Evolutionary conservation across 2,329 filamentous ascomycete genomes (phyloP).

Genomic region (Fusarium caatingaense): DNA sequence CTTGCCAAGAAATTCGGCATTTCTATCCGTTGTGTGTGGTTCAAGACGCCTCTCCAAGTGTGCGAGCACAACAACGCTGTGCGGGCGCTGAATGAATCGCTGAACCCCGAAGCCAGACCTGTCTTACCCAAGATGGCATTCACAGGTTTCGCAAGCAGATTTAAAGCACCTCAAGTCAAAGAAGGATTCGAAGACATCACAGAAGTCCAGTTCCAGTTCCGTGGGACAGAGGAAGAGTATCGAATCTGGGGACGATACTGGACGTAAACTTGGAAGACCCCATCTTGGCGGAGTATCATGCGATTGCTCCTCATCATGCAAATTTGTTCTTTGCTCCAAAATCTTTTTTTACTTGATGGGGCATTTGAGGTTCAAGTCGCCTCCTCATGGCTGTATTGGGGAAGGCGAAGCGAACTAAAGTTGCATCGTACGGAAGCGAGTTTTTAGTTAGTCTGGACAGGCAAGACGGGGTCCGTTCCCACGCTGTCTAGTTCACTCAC

Average conservation of each 20-base stretch:
- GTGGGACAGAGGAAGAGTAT: slow-evolving; percentile 75
- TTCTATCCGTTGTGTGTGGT: slow-evolving; percentile 86
- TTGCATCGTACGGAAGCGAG: background rate
- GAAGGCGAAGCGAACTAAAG: slow-evolving; percentile 19
- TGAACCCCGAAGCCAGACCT: slow-evolving; percentile 85
- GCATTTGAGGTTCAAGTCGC: slow-evolving; percentile 1
- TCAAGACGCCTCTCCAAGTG: slow-evolving; percentile 76
- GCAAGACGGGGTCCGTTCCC: background rate
- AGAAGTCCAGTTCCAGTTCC: slow-evolving; percentile 80
- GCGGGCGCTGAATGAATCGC: slow-evolving; percentile 74
- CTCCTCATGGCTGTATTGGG: slow-evolving; percentile 17
- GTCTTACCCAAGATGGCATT: slow-evolving; percentile 85
- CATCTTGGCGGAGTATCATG: slow-evolving; percentile 26
- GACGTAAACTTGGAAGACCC: slow-evolving; percentile 59
- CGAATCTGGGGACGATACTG: slow-evolving; percentile 82
- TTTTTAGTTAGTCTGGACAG: background rate
- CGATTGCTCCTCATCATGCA: slow-evolving; percentile 32
- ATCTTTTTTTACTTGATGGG: background rate
- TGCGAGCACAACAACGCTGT: slow-evolving; percentile 90
- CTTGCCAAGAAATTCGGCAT: slow-evolving; percentile 77
- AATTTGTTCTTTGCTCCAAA: slow-evolving; percentile 12
- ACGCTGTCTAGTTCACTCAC: background rate
- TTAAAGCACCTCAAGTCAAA: slow-evolving; percentile 74
- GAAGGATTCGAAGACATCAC: slow-evolving; percentile 90
- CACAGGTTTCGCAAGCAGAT: slow-evolving; percentile 76